Evolutionary conservation across 257 asterid species (phyloP), one percentile per base, ranked within the genome.

Genomic region (Solanum medicagineum): DNA sequence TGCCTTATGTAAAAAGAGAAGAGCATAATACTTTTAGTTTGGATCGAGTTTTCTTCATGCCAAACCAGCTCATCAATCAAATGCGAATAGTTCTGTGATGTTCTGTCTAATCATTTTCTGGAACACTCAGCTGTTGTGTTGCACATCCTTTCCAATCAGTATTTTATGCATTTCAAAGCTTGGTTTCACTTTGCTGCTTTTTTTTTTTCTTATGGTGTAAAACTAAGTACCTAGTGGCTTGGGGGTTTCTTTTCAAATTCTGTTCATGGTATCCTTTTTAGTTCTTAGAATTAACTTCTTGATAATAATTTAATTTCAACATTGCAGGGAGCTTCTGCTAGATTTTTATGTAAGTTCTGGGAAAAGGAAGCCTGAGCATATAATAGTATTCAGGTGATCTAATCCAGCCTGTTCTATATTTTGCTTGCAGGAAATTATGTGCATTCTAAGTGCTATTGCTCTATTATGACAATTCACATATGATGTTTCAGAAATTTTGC

Each of bases 341-440:
- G 98, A 95, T 85, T 95, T 92, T 91, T 94, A 94, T 85, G 81
- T 62, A 8, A 94, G 97, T 87, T 94, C 98, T 8, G 94, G 90
- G 11, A 92, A 92, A 84, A 90, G 95, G 86, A 95, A 95, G 93
- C 99, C 99, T 5, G 95, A 93, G 1, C 98, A 94, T 54, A 94
- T 95, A 3, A 92, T 95, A 86, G 93, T 95, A 16, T 95, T 95
- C 90, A 92, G 98, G 98, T 95, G 91, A 36, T 69, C n/a, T 20
- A 75, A 45, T 14, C 53, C 32, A 40, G 71, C 32, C 8, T 56
- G 22, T 40, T 55, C 22, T 42, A 26, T 14, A 40, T 70, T 36
- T 70, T 47, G 60, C 13, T 65, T 26, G 29, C 42, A 69, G 51
- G 7, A 47, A 66, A 20, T 79, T 45, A 49, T n/a, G 3, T 66